Percentiles rank a stretch among this genome's conserved stretches.
phyloP scores from a whole-genome alignment of 2,329 filamentous ascomycete species.

The Coniella lustricola region DNA sequence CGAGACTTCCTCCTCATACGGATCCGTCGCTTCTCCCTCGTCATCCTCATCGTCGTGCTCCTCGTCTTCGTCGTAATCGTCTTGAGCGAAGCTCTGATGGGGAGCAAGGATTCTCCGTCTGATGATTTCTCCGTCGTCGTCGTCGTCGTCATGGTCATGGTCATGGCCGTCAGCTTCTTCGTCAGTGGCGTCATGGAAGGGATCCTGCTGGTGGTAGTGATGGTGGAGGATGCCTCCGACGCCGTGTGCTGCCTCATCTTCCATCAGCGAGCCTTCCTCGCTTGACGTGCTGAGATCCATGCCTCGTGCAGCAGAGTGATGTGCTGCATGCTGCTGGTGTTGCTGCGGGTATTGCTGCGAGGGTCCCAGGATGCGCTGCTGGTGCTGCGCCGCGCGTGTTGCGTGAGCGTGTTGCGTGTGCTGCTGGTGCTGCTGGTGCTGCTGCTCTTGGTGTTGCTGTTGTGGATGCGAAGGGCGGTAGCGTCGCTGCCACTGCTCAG shows the following conservation, averaged over 20 bases:
- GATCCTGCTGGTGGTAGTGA: too few species aligned
- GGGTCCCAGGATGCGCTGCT: background rate
- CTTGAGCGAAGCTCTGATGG: too few species aligned
- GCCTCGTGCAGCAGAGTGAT: background rate
- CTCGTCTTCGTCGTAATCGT: too few species aligned
- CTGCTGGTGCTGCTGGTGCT: background rate
- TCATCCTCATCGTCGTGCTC: constrained; percentile 1
- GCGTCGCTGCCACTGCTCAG: background rate
- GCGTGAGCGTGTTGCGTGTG: background rate
- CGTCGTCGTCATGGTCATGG: too few species aligned
- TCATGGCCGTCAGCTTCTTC: background rate
- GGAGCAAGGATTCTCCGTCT: too few species aligned
- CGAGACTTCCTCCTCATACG: constrained; percentile 9
- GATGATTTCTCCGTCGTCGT: too few species aligned
- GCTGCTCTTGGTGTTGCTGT: constrained; percentile 1
- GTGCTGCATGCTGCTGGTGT: constrained; percentile 3
- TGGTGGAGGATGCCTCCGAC: constrained; percentile 1
- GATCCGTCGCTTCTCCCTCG: constrained; percentile 1
- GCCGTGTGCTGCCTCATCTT: too few species aligned
- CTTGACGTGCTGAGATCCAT: constrained; percentile 15
- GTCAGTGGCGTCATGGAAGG: too few species aligned
- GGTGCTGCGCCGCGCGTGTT: background rate
- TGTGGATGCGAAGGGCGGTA: background rate
- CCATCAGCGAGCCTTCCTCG: constrained; percentile 21
- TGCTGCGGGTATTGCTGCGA: background rate